Base-by-base conservation (phyloP, 2,329 filamentous ascomycete species). In the Fusarium illudens region DNA sequence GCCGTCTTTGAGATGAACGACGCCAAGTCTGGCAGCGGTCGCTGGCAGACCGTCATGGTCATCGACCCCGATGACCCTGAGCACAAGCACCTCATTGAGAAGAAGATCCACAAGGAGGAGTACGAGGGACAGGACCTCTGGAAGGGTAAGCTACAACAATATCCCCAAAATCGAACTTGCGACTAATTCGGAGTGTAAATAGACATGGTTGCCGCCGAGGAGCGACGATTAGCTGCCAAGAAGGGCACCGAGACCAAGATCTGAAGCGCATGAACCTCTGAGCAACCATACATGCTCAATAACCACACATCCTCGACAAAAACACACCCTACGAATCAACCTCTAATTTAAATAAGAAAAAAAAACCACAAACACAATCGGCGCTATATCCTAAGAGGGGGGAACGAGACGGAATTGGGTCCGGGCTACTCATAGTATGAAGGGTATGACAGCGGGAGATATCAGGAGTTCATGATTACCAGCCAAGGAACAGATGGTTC, bases 101-200 rank as follows among this genome's bases (percentile, higher is more conserved):
- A 94, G 88, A 89, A 84, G 82, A 87, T 96, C 57, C 92, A 96
- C 79, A 92, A 94, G 82, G 93, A 96, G 84, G 86, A 92, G 67
- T 96, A 96, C 79, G 86, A 90, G 77, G 92, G 93, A 44, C 92
- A 97, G 82, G 94, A 98, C 79, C 86, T 97, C 74, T 99, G 96
- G 96, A 96, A 89, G 84, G 90, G 90, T 92, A 80, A 77, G 88
- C 70, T 58, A 51, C 17, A 10, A 8, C 5, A 15, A 46, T 4
- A 29, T 27, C 15, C 6, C 4, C 12, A 17, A 13, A n/a, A 46
- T 6, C 20, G 13, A 42, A 32, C 7, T 39, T 29, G 15, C 17
- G 11, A 42, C 68, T 71, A 60, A 73, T 55, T 29, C n/a, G n/a
- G 2, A 25, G 4, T 19, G 50, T 3, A 19, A 42, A 29, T 73